phyloP scores from a whole-genome alignment of 2,329 filamentous ascomycete genomes.

The Lachnellula willkommii region DNA sequence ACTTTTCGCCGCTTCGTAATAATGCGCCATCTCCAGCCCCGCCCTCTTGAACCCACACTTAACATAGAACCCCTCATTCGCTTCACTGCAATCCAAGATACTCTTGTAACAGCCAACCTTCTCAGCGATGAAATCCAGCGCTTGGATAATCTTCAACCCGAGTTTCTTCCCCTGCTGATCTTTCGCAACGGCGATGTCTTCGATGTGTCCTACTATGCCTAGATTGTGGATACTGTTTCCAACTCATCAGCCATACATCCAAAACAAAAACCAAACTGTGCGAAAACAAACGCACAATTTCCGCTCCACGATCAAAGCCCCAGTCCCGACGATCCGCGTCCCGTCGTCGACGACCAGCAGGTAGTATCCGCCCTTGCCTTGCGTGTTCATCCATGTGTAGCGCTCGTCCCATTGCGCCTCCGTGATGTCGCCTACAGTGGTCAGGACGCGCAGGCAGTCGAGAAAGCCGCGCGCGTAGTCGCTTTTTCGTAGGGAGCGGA shows the following conservation, averaged over 20 bases:
- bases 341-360: slow-evolving; percentile 74
- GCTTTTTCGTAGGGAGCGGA: slow-evolving; percentile 70
- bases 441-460: slow-evolving; percentile 84
- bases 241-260: neutral
- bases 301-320: slow-evolving; percentile 82
- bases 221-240: slow-evolving; percentile 65
- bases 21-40: slow-evolving; percentile 96
- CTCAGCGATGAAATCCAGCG: slow-evolving; percentile 80
- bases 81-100: slow-evolving; percentile 92
- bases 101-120: slow-evolving; percentile 94
- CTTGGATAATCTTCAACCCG: slow-evolving; percentile 85
- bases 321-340: slow-evolving; percentile 74
- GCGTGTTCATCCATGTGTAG: slow-evolving; percentile 71
- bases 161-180: slow-evolving; percentile 97
- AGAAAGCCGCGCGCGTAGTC: slow-evolving; percentile 83
- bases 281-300: slow-evolving; percentile 64
- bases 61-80: slow-evolving; percentile 95
- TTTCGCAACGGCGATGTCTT: slow-evolving; percentile 92
- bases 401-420: slow-evolving; percentile 70
- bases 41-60: slow-evolving; percentile 94
- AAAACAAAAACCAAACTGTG: neutral
- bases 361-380: slow-evolving; percentile 69
- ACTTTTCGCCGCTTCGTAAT: slow-evolving; percentile 78
- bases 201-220: slow-evolving; percentile 85
- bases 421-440: slow-evolving; percentile 82